A percentile compares a stretch with the other conserved stretches of the same genome.
Evolutionary conservation across 331 rosid genomes (phyloP).

Genomic region (Saraca asoca): DNA sequence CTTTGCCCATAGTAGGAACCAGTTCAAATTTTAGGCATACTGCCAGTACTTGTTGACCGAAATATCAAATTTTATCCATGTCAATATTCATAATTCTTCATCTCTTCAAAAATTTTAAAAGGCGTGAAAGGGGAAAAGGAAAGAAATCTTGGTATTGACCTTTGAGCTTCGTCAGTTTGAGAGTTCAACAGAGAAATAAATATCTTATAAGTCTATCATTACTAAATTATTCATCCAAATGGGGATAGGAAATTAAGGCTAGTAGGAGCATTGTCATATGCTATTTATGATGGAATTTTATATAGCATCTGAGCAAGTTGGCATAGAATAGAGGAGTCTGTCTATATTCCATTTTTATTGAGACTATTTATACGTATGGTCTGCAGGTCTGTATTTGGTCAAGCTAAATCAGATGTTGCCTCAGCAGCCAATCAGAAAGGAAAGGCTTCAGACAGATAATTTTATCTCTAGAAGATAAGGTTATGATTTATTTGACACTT

Average conservation of each 20-base stretch:
- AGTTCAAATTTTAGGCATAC: slow-evolving; percentile 5
- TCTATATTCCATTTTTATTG: background rate
- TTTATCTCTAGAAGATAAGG: background rate
- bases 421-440: slow-evolving; percentile 60
- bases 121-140: background rate
- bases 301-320: too few species aligned
- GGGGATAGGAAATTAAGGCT: background rate
- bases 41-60: background rate
- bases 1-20: slow-evolving; percentile 16
- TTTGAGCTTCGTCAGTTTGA: background rate
- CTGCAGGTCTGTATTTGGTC: slow-evolving; percentile 84
- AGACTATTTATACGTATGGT: slow-evolving; percentile 6
- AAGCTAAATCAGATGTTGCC: slow-evolving; percentile 50
- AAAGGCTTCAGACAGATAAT: slow-evolving; percentile 53
- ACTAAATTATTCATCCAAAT: background rate
- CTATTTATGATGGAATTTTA: background rate
- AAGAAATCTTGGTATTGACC: background rate
- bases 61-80: background rate
- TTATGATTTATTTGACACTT: slow-evolving; percentile 9
- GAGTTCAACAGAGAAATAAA: slow-evolving; percentile 9
- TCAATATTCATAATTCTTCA: background rate
- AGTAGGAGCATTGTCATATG: background rate
- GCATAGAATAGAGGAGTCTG: background rate
- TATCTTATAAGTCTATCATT: background rate
- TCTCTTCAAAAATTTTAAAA: background rate